A percentile compares a stretch with the other conserved stretches of the same genome.
Conservation (phyloP, 2,329 filamentous ascomycete species). For the Talaromyces rugulosus region DNA sequence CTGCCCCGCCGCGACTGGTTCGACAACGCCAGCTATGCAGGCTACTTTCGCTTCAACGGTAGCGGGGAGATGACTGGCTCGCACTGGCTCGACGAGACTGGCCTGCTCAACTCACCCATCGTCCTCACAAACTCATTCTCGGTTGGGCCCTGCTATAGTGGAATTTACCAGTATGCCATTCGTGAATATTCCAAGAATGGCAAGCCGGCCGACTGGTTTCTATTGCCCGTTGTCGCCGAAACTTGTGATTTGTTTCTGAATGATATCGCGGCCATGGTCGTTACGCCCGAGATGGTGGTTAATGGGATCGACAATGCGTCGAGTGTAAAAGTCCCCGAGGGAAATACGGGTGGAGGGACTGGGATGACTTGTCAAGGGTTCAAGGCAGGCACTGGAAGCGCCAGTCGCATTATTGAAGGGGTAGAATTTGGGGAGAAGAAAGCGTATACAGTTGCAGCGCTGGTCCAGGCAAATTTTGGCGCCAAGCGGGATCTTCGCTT, state of each 20-base stretch:
- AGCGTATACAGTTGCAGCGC: constrained; percentile 3
- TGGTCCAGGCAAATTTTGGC: constrained; percentile 10
- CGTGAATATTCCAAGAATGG: constrained; percentile 2
- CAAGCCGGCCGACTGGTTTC: constrained; percentile 6
- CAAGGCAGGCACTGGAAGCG: constrained; percentile 9
- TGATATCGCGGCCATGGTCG: constrained; percentile 9
- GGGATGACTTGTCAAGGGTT: constrained; percentile 12
- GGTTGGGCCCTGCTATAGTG: constrained; percentile 6
- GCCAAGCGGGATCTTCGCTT: constrained; percentile 9
- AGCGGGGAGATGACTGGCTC: constrained; percentile 10
- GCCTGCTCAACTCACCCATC: constrained; percentile 6
- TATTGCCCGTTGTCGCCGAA: constrained; percentile 7
- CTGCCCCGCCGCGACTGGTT: constrained; percentile 11
- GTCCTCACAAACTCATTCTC: constrained; percentile 10
- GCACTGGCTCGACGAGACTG: constrained; percentile 10
- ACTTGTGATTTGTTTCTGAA: constrained; percentile 11
- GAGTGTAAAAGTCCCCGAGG: neutral
- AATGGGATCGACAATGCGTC: constrained; percentile 3
- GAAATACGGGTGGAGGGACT: constrained; percentile 9
- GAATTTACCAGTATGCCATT: constrained; percentile 10
- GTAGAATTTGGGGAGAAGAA: constrained; percentile 4
- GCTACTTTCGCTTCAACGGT: constrained; percentile 11
- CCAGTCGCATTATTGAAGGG: constrained; percentile 9
- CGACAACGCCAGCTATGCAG: constrained; percentile 8
- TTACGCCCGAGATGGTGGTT: constrained; percentile 11